Percentiles rank a stretch among this genome's conserved stretches.
phyloP scores from a whole-genome alignment of 805 yeast species.

The Wickerhamiella alocasiicola region DNA sequence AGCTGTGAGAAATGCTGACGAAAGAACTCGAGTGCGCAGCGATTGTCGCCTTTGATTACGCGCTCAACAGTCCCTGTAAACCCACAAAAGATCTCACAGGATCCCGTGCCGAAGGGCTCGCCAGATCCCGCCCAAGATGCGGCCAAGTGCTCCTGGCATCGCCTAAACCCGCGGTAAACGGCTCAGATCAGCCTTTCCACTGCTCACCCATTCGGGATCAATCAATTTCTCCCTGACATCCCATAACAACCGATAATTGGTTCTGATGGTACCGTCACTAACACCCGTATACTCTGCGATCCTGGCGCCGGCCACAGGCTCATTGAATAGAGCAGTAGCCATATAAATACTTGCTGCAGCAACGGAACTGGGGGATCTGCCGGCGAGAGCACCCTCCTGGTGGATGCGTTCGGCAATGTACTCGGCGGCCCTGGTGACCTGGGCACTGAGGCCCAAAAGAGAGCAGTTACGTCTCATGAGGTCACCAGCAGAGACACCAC shows the following conservation, averaged over 20 bases:
- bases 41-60: too few relatives aligned
- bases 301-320: conserved; percentile 58
- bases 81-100: too few relatives aligned
- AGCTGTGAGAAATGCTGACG: too few relatives aligned
- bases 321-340: conserved; percentile 80
- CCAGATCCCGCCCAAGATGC: too few relatives aligned
- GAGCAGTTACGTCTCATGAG: conserved; percentile 93
- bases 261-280: conserved; percentile 92
- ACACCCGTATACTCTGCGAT: conserved; percentile 92
- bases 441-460: conserved; percentile 74
- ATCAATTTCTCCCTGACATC: conserved; percentile 60
- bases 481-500: conserved; percentile 72
- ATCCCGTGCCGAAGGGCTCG: too few relatives aligned
- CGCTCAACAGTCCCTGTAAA: too few relatives aligned
- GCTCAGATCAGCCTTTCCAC: conserved; percentile 52
- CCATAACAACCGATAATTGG: conserved; percentile 71
- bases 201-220: conserved; percentile 64
- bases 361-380: conserved; percentile 92
- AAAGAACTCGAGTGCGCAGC: too few relatives aligned
- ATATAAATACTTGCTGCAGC: conserved; percentile 96
- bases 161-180: conserved; percentile 27
- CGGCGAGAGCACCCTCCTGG: conserved; percentile 87
- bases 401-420: conserved; percentile 80
- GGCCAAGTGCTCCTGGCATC: too few relatives aligned
- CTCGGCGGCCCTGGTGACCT: conserved; percentile 85